Evolutionary conservation across 108 stramenopile species (phyloP), one percentile per base, ranked within the genome.

Genomic region (Fragilaria radians): DNA sequence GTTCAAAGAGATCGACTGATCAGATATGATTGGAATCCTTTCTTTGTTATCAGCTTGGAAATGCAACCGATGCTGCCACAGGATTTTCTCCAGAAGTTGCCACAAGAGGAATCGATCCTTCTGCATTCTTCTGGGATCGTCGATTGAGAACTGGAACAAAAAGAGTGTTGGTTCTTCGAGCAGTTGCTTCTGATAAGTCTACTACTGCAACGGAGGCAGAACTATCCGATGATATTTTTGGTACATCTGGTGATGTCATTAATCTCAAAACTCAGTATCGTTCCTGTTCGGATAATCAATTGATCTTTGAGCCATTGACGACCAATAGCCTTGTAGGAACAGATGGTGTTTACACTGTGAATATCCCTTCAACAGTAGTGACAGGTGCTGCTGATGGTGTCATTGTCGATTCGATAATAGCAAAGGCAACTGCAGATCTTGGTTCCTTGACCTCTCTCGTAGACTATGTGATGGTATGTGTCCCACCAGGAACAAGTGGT

Each of bases 281-380:
- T 0, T 66, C 65, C 0, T 83, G 82, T 67, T 74, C 72, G 1
- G 46, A 78, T 51, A 67, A 59, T 11, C 46, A 79, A 30, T 48
- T 74, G 31, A 52, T 46, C 21, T 62, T 82, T 23, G 11, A 55
- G 5, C 66, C 56, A 7, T 14, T 42, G 14, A 42, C 11, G 14
- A 42, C 11, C 36, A 42, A 42, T 14, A 42, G 36, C 36, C 7
- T 42, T 14, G 14, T 42, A 7, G 36, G 36, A 42, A 42, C 36
- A 14, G 36, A 61, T 30, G 57, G 54, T 23, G 63, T 53, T 27
- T 65, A 49, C 5, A 68, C 71, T 0, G 53, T 67, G 7, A 67
- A 68, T 25, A 34, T 70, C 54, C 30, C 24, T 18, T 5, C 61
- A 46, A 46, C 46, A 11, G 14, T 11, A 11, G 59, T 53, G 24